Conservation (phyloP, 805 yeast species). For the Metschnikowia peoriensis region DNA sequence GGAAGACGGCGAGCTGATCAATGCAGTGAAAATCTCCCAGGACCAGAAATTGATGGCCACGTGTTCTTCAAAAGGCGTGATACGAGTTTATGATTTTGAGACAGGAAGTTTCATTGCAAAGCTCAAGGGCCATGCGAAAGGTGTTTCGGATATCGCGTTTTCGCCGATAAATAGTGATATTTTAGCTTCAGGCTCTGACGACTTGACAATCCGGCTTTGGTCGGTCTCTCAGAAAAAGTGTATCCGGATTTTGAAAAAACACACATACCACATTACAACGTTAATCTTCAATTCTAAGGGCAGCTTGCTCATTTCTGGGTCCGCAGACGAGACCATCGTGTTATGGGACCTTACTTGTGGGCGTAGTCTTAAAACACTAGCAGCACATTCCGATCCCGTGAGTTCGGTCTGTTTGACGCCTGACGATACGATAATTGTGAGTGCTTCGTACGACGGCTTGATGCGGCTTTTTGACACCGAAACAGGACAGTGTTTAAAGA, state of each 20-base stretch:
- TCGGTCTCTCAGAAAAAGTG: conserved; percentile 51
- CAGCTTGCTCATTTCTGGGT: conserved; percentile 73
- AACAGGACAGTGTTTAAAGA: conserved; percentile 89
- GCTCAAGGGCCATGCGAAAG: conserved; percentile 59
- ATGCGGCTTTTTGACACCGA: conserved; percentile 85
- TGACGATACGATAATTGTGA: conserved; percentile 78
- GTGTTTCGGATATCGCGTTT: conserved; percentile 76
- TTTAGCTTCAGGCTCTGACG: conserved; percentile 86
- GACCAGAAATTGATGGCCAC: conserved; percentile 58
- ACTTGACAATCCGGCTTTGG: conserved; percentile 76
- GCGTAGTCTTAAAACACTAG: conserved; percentile 67
- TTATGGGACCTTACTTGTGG: conserved; percentile 85
- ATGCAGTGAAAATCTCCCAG: conserved; percentile 60
- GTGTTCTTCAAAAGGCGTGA: conserved; percentile 31
- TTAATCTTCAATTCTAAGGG: conserved; percentile 71
- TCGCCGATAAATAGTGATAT: conserved; percentile 65
- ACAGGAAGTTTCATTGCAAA: conserved; percentile 20
- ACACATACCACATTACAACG: conserved; percentile 81
- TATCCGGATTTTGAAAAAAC: conserved; percentile 60
- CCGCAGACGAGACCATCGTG: conserved; percentile 87
- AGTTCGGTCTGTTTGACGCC: conserved; percentile 69
- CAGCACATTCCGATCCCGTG: conserved; percentile 93
- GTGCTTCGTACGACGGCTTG: conserved; percentile 90
- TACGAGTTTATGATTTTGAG: conserved; percentile 25
- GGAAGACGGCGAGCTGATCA: conserved; percentile 20